A percentile compares a stretch with the other conserved stretches of the same genome.
Evolutionary conservation across 2,329 filamentous ascomycete genomes (phyloP).

Genomic region (Sclerotinia nivalis): DNA sequence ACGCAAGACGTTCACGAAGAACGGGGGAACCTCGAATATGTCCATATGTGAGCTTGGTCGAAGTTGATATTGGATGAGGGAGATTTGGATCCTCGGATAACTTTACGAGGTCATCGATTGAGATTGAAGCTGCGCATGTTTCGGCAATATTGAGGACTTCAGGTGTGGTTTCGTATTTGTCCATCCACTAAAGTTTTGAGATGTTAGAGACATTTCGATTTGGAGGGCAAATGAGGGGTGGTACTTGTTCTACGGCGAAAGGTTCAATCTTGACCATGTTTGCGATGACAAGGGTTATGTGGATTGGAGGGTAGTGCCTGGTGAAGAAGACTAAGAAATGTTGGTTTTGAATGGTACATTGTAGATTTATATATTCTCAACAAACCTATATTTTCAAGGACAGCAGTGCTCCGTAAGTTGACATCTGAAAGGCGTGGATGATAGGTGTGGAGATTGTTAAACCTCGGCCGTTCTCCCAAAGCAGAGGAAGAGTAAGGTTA

Average conservation of each 20-base stretch:
- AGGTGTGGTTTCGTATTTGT: constrained; percentile 57
- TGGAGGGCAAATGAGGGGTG: background rate
- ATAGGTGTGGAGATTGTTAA: background rate
- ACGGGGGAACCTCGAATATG: constrained; percentile 66
- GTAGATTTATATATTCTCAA: constrained; percentile 14
- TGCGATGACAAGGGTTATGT: background rate
- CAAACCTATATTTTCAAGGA: constrained; percentile 25
- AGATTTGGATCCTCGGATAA: constrained; percentile 57
- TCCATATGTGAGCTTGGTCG: constrained; percentile 69
- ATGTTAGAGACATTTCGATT: constrained; percentile 24
- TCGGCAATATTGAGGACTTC: constrained; percentile 71
- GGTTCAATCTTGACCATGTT: constrained; percentile 59
- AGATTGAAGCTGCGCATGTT: constrained; percentile 75
- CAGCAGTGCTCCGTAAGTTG: background rate
- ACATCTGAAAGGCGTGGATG: constrained; percentile 1
- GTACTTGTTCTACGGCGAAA: constrained; percentile 69
- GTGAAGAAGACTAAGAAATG: constrained; percentile 8
- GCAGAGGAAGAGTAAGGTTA: no score
- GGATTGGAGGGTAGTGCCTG: constrained; percentile 6
- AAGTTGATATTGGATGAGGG: constrained; percentile 50
- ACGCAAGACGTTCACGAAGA: constrained; percentile 64
- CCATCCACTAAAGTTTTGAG: constrained; percentile 56
- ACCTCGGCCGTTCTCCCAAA: background rate
- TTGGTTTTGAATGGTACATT: constrained; percentile 26
- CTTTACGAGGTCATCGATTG: constrained; percentile 63